These are phyloP conservation scores for Termitomyces eurrhizus DNA, from an alignment of 768 basidiomycete genomes.

Conservation along the genomic window DNA sequence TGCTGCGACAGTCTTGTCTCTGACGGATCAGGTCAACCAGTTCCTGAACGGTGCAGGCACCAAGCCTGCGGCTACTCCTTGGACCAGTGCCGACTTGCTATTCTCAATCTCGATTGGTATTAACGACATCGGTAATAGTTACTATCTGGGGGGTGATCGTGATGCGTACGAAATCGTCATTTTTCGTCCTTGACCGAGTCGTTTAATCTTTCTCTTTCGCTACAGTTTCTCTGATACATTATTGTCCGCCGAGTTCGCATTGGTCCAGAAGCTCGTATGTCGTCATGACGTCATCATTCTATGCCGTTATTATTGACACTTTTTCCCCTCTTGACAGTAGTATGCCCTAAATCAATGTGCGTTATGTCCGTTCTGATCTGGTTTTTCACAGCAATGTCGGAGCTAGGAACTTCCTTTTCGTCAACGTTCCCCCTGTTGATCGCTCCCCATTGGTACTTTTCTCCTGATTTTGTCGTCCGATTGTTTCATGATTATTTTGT, in stretches of 20 bases:
- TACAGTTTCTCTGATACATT: conserved; percentile 45
- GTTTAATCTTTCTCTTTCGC: background rate
- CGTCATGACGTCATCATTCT: background rate
- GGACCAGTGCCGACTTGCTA: conserved; percentile 53
- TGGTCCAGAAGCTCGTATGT: conserved; percentile 46
- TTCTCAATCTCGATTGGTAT: conserved; percentile 74
- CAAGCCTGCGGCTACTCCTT: conserved; percentile 49
- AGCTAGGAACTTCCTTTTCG: conserved; percentile 53
- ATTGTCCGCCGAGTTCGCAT: conserved; percentile 45
- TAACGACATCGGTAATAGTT: conserved; percentile 64
- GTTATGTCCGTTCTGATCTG: background rate
- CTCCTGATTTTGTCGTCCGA: background rate
- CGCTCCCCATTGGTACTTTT: conserved; percentile 36
- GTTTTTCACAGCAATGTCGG: conserved; percentile 37
- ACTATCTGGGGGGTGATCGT: conserved; percentile 41
- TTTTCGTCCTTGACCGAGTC: background rate
- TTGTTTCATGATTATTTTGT: background rate
- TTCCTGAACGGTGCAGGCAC: conserved; percentile 44
- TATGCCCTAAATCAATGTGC: conserved; percentile 10
- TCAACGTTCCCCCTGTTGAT: conserved; percentile 38
- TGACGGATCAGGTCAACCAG: conserved; percentile 59
- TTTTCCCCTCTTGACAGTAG: conserved; percentile 21
- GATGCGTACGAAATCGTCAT: conserved; percentile 34
- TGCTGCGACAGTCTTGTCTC: no score
- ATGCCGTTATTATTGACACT: background rate